These are phyloP conservation scores for Amphichorda felina DNA, from an alignment of 2,329 filamentous ascomycete species.

Conservation along the genomic window DNA sequence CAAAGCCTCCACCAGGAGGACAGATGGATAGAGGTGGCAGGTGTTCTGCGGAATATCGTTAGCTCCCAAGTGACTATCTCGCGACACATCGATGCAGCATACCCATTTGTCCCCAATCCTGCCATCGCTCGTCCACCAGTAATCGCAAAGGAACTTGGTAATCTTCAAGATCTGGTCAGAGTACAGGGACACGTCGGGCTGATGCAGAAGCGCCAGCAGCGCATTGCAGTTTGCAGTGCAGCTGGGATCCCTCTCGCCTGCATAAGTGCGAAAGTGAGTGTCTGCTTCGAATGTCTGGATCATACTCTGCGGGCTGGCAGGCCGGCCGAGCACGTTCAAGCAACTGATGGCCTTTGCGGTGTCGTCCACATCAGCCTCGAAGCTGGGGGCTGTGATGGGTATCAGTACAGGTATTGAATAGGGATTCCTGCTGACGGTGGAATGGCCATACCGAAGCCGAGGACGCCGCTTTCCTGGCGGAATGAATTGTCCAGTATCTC, in stretches of 20 bases:
- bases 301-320: conserved; percentile 1
- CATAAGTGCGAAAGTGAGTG: conserved; percentile 7
- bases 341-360: conserved; percentile 6
- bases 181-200: not conserved
- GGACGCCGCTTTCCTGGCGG: conserved; percentile 3
- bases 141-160: conserved; percentile 5
- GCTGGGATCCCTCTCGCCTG: conserved; percentile 4
- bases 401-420: not conserved
- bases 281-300: conserved; percentile 5
- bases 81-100: not conserved
- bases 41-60: conserved; percentile 2
- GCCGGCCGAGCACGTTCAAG: conserved; percentile 4
- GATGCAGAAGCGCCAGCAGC: conserved; percentile 5
- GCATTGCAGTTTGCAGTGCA: conserved; percentile 8
- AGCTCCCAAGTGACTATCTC: too few relatives aligned
- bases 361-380: conserved; percentile 8
- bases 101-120: conserved; percentile 9
- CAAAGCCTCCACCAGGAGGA: conserved; percentile 5
- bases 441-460: conserved; percentile 6
- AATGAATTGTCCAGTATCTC: conserved; percentile 2
- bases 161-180: conserved; percentile 6
- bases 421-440: too few relatives aligned
- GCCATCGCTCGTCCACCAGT: conserved; percentile 5
- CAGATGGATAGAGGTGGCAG: conserved; percentile 6
- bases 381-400: conserved; percentile 1